Conservation (phyloP, 2,329 filamentous ascomycete species). For the Phaeosphaeria sp. region DNA sequence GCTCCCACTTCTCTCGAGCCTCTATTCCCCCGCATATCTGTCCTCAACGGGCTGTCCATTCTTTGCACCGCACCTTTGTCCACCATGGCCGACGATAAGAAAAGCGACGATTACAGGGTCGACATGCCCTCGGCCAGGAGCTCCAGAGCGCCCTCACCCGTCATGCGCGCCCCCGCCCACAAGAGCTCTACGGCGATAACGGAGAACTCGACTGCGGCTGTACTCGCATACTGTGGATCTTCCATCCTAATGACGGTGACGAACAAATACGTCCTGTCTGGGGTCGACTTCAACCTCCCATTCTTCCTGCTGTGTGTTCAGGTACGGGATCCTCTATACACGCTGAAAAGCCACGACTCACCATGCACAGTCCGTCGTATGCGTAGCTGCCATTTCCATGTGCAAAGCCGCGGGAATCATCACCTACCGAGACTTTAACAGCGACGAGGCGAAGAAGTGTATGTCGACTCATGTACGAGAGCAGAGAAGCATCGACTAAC, state of each 20-base stretch:
- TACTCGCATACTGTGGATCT: conserved; percentile 88
- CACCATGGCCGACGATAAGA: conserved; percentile 87
- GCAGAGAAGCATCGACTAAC: conserved; percentile 16
- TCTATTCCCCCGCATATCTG: conserved; percentile 13
- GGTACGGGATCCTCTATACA: conserved; percentile 61
- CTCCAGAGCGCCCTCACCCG: conserved; percentile 52
- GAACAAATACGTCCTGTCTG: conserved; percentile 98
- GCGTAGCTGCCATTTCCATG: conserved; percentile 80
- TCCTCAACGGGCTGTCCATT: conserved; percentile 24
- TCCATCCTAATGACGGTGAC: conserved; percentile 99
- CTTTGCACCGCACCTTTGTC: conserved; percentile 17
- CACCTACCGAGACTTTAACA: conserved; percentile 82
- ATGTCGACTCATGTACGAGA: conserved; percentile 45
- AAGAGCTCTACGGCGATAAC: conserved; percentile 54
- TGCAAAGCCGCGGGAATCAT: conserved; percentile 86
- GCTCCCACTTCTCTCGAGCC: conserved; percentile 10
- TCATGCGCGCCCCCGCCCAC: conserved; percentile 50
- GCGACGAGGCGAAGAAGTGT: conserved; percentile 93
- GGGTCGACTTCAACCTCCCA: conserved; percentile 90
- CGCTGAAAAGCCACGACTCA: conserved; percentile 18
- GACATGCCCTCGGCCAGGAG: conserved; percentile 62
- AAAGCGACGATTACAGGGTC: conserved; percentile 78
- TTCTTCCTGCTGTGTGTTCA: conserved; percentile 93
- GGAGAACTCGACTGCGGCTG: conserved; percentile 80
- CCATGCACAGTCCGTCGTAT: conserved; percentile 76